Conservation (phyloP, 192 early-diverging fungal species). For the Mortierella alpina region DNA sequence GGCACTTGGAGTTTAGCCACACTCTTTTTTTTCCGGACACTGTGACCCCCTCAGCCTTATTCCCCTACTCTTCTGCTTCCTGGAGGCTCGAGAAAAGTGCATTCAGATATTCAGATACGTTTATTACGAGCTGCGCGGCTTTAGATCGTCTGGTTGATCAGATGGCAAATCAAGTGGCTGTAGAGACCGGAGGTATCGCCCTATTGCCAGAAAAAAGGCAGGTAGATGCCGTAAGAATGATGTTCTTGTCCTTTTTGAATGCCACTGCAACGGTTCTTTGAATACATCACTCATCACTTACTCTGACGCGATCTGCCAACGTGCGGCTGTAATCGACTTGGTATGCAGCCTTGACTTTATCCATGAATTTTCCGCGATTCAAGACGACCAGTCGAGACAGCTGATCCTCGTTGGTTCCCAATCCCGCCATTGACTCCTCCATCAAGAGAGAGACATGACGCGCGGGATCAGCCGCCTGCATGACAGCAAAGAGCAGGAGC, state of each 20-base stretch:
- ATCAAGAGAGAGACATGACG: slow-evolving; percentile 38
- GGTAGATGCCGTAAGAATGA: background rate
- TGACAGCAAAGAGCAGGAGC: slow-evolving; percentile 30
- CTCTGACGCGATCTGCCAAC: slow-evolving; percentile 44
- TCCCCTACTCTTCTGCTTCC: background rate
- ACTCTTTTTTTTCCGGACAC: no score
- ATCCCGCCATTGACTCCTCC: slow-evolving; percentile 38
- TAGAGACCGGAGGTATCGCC: slow-evolving; percentile 51
- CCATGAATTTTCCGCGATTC: slow-evolving; percentile 48
- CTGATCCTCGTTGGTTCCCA: slow-evolving; percentile 54
- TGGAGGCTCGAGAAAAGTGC: background rate
- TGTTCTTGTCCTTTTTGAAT: background rate
- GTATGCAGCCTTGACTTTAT: slow-evolving; percentile 44
- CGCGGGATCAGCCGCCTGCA: slow-evolving; percentile 41
- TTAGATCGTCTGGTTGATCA: slow-evolving; percentile 54
- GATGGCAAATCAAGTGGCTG: slow-evolving; percentile 46
- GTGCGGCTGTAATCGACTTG: slow-evolving; percentile 39
- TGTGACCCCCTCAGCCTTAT: background rate
- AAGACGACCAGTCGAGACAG: slow-evolving; percentile 40
- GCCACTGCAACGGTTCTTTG: background rate
- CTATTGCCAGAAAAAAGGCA: slow-evolving; percentile 4
- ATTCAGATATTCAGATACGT: background rate
- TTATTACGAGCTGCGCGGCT: background rate
- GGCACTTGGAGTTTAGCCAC: no score
- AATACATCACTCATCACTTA: slow-evolving; percentile 6